Base-by-base conservation (phyloP, 371 early-diverging fungal species). In the Actinomortierella ambigua region DNA sequence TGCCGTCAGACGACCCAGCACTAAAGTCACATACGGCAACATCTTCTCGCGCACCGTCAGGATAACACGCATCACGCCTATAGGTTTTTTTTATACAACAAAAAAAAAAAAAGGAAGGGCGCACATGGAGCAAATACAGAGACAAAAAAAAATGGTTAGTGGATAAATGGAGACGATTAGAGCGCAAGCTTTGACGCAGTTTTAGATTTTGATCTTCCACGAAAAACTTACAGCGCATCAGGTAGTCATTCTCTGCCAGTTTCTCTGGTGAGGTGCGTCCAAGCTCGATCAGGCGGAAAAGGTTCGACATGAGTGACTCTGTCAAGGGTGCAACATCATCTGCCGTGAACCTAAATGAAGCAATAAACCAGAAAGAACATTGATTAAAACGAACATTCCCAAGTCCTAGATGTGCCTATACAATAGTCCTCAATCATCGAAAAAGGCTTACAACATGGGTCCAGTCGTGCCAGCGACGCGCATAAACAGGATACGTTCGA, bases 161-260 rank as follows among this genome's bases (percentile, higher is more conserved):
- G 15, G 5, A 22, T 27, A 49, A 43, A 55, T 40, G 9, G 55
- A 13, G 41, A 58, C 42, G 27, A 23, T 47, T 23, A 47, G 41
- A 54, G 42, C 47, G 2, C 43, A 52, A 42, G 64, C 57, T 53
- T 60, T 65, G n/a, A n/a, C n/a, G n/a, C n/a, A n/a, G n/a, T n/a
- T n/a, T n/a, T n/a, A n/a, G n/a, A n/a, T n/a, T n/a, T 18, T 9
- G 14, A 17, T 41, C 22, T 39, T 2, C 52, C 14, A 17, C 17
- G 23, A 24, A 8, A 18, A 17, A 49, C 71, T 42, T 73, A 86
- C 88, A 77, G 69, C 89, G 89, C 93, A 97, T 95, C 58, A 95
- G 67, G 59, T 93, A 95, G 68, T 97, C 98, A 75, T 97, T 97
- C 68, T 97, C 99, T 0, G 98, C 95, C 53, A 98, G 75, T 75